Base-by-base conservation (phyloP, 2,329 filamentous ascomycete species). In the Alternaria alternata region DNA sequence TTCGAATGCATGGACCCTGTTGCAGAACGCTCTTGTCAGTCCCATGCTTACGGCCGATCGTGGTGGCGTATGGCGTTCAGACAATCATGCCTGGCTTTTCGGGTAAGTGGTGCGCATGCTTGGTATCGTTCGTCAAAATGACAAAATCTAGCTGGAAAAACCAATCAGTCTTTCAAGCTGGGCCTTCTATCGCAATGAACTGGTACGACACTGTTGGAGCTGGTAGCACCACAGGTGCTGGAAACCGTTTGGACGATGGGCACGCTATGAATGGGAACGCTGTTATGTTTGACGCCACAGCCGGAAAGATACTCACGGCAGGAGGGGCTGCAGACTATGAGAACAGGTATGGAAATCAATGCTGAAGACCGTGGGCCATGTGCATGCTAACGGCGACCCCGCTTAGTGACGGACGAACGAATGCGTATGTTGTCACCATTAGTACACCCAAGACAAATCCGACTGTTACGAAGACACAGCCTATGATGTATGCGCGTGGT, bases 21-120 rank as follows among this genome's bases (percentile, higher is more conserved):
- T 87, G 0, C 66, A 76, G 1, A 81, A 80, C 24, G 80, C 80
- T 14, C 73, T 78, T 9, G 82, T 83, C 5, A 78, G 77, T 20
- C 81, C 81, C 0, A 86, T 87, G 75, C 74, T 86, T 26, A 88
- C 85, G 5, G 65, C 71, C 6, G 84, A 86, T 62, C 64, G 65
- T 9, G 67, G 75, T 54, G 82, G 82, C 9, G 65, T 78, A 3
- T 86, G 78, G 63, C 77, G 84, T 20, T 68, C 78, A 7, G 85
- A 87, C 59, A 86, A 86, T 64, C 85, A 87, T 66, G 84, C 71
- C 18, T 86, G 84, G 85, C 77, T 86, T 1, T 84, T 85, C 54
- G 79, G 71, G 9, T 54, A 46, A 54, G 28, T 46, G 4, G n/a
- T 8, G 8, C 20, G 14, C 30, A 18, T 16, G 5, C 7, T 30